Evolutionary conservation across 768 basidiomycete species (phyloP), one percentile per base, ranked within the genome.

Genomic region (Suillus fuscotomentosus): DNA sequence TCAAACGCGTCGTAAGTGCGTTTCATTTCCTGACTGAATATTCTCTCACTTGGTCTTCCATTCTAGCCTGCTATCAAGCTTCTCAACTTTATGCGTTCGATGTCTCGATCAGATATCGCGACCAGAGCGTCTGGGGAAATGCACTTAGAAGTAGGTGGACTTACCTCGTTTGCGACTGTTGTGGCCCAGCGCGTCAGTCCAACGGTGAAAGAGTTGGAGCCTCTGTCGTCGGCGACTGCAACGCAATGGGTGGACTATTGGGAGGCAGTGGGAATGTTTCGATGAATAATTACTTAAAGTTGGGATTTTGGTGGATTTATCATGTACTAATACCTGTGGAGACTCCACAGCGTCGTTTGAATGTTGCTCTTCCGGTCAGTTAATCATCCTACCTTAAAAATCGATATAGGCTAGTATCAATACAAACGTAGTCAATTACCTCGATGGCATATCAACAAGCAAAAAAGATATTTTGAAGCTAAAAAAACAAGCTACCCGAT

Each of bases 191-290:
- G 54, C 1, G 50, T 76, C 53, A 82, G 80, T 62, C 45, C 61
- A 43, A 75, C 73, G 3, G 70, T 81, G 69, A 71, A 41, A 65
- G 55, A 55, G 2, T 60, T 77, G 27, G 63, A 70, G 34, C 55
- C 68, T 3, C 59, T 79, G 9, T 68, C 62, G 5, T 62, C 56
- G 2, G 60, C 63, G 1, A 70, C 75, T 60, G 76, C 68, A 8
- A 60, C 60, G 5, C 54, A 65, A 47, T 80, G 79, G 79, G 67
- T 79, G 8, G 69, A 64, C 34, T 81, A 81, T 63, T 81, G 79
- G 79, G 72, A 68, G 47, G 65, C 47, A 9, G 36, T 43, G 43
- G 43, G 43, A 14, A 43, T 43, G 43, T 66, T 60, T 17, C 51
- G 27, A 53, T 42, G 5, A 31, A 5, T 34, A 9, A 14, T 45